phyloP scores from a whole-genome alignment of 805 yeast species.

The Isabelozyma gotoi region DNA sequence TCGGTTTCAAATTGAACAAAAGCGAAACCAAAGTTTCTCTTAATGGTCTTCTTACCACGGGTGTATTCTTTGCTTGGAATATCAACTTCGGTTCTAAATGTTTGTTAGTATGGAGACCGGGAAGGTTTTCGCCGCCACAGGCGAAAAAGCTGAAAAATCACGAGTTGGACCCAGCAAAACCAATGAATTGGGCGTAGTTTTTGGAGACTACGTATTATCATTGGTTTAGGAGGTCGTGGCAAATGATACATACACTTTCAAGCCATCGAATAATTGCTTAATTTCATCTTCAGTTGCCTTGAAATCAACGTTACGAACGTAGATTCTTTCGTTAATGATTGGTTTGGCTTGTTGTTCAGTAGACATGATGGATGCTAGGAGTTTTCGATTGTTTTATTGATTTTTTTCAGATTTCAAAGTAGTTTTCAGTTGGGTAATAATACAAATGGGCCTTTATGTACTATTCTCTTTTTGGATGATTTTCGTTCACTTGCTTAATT shows the following conservation, averaged over 20 bases:
- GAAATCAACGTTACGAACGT: conserved; percentile 44
- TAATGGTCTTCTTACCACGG: conserved; percentile 33
- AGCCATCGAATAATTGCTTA: conserved; percentile 49
- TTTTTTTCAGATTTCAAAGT: conserved; percentile 1
- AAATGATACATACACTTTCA: conserved; percentile 32
- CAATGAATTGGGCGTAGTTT: too few species aligned
- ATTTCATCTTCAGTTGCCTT: conserved; percentile 44
- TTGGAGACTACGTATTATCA: too few species aligned
- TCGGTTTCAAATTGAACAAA: conserved; percentile 52
- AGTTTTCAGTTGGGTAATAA: neutral
- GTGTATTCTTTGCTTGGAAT: conserved; percentile 47
- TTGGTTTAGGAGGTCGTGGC: conserved; percentile 11
- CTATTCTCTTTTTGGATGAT: neutral
- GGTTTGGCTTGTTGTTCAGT: conserved; percentile 15
- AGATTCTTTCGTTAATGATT: conserved; percentile 44
- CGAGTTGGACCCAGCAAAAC: neutral
- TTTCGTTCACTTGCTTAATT: neutral
- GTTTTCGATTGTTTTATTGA: neutral
- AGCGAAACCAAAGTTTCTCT: conserved; percentile 56
- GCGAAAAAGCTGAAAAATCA: neutral
- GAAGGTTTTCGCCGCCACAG: too few species aligned
- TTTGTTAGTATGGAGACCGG: neutral
- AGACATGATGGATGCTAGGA: conserved; percentile 10
- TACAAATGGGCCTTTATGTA: neutral
- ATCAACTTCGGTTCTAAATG: conserved; percentile 40